Evolutionary conservation across 2,329 filamentous ascomycete genomes (phyloP), one percentile per base, ranked within the genome.

Genomic region (Phaeosphaeria sp.): DNA sequence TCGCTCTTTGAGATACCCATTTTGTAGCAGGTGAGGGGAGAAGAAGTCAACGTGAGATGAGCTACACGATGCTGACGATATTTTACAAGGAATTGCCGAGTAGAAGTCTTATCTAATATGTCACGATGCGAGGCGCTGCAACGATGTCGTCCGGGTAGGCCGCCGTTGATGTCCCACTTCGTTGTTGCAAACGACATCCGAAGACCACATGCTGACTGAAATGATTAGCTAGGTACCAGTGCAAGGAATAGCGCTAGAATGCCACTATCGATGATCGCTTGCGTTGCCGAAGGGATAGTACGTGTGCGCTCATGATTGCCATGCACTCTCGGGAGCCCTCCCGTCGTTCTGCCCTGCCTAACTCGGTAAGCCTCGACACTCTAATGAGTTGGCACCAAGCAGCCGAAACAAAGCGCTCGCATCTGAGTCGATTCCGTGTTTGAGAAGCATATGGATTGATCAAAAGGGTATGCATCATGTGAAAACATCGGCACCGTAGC

Each of bases 1-100:
- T 67, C 63, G 48, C 55, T 57, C 50, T 67, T 73, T 13, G 64
- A 65, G 24, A 65, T 40, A 2, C 27, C 33, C 70, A 73, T 73
- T 11, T 21, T 47, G 20, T 11, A 20, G 17, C 7, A 9, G n/a
- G 3, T 20, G 27, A 21, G 15, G 22, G 4, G 22, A n/a, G 44
- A 30, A 13, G 3, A 13, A 17, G 15, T 47, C 24, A 27, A 36
- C 30, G 15, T 3, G 5, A 13, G 11, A 13, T 13, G 3, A 13
- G 11, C 11, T 3, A 7, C 11, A 36, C 30, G 15, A 13, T 3
- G 30, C 30, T 36, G 11, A 13, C 3, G 11, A 13, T 36, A 36
- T 13, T 13, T 36, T 13, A 3, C 8, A 36, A 13, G 3, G 30
- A 36, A 6, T 13, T 7, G n/a, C n/a, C 11, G 11, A 6, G 15